Evolutionary conservation across 495 filamentous ascomycete genomes (phyloP).

Genomic region (Penicillium chermesinum): DNA sequence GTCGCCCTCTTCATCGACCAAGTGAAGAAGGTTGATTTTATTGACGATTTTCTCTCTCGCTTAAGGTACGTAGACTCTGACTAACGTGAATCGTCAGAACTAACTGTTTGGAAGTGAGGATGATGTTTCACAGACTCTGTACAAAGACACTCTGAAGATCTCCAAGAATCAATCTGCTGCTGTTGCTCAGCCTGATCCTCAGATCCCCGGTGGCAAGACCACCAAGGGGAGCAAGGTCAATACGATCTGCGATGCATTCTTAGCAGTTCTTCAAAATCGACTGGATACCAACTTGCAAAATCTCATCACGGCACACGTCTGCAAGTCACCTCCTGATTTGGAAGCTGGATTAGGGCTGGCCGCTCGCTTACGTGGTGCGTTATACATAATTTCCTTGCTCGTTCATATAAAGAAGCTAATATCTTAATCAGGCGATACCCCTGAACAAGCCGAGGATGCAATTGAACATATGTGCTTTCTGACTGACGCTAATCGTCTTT

Average conservation of each 20-base stretch:
- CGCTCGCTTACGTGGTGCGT: conserved; percentile 59
- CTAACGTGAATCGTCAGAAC: conserved; percentile 9
- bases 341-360: conserved; percentile 79
- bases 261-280: conserved; percentile 57
- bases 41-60: conserved; percentile 89
- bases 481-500: conserved; percentile 87
- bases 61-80: conserved; percentile 55
- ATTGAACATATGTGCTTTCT: conserved; percentile 97
- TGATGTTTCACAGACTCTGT: conserved; percentile 91
- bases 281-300: conserved; percentile 77
- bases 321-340: conserved; percentile 84
- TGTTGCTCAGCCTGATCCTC: conserved; percentile 20
- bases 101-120: conserved; percentile 59
- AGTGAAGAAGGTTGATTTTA: conserved; percentile 73
- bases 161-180: conserved; percentile 29
- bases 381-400: too few species aligned
- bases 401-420: too few species aligned
- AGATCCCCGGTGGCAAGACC: conserved; percentile 5
- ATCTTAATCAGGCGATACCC: conserved; percentile 52
- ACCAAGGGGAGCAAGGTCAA: conserved; percentile 66
- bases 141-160: conserved; percentile 67
- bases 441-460: conserved; percentile 70
- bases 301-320: conserved; percentile 89
- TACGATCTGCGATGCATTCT: conserved; percentile 79
- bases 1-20: conserved; percentile 78